phyloP scores from a whole-genome alignment of 2,329 filamentous ascomycete species.

The Didymella glomerata region DNA sequence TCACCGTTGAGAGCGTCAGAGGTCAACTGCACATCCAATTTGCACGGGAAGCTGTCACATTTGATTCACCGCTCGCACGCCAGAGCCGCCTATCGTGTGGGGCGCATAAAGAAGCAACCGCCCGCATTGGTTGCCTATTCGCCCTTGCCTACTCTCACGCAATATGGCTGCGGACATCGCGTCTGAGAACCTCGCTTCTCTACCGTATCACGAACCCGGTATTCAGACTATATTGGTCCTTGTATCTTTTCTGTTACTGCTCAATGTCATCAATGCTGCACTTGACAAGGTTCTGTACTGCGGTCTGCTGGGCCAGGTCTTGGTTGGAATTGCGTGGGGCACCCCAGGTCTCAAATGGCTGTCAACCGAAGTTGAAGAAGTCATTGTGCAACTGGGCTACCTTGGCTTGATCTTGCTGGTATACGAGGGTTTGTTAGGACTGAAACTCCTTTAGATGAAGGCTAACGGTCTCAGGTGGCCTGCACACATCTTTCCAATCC shows the following conservation, averaged over 20 bases:
- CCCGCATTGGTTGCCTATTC: conserved; percentile 16
- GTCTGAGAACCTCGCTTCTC: conserved; percentile 35
- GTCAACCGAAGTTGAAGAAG: conserved; percentile 59
- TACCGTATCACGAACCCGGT: conserved; percentile 70
- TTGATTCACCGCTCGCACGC: conserved; percentile 10
- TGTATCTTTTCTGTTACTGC: conserved; percentile 68
- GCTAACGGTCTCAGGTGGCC: conserved; percentile 59
- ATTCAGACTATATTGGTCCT: conserved; percentile 68
- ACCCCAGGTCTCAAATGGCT: conserved; percentile 71
- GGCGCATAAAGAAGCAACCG: conserved; percentile 18
- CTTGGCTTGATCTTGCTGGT: conserved; percentile 76
- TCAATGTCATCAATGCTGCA: conserved; percentile 66
- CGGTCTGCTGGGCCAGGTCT: conserved; percentile 75
- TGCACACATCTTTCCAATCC: conserved; percentile 63
- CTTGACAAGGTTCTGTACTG: conserved; percentile 72
- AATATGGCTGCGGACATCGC: conserved; percentile 29
- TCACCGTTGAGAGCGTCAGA: conserved; percentile 12
- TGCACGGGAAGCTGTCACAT: conserved; percentile 7
- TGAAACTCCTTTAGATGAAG: not conserved
- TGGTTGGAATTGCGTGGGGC: conserved; percentile 75
- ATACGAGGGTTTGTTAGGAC: conserved; percentile 65
- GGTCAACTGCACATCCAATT: conserved; percentile 4
- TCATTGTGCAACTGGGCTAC: conserved; percentile 73
- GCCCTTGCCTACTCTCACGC: conserved; percentile 30
- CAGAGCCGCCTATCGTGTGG: conserved; percentile 22